Evolutionary conservation across 306 rosid genomes (phyloP).

Genomic region (Sechiopsis laciniata): DNA sequence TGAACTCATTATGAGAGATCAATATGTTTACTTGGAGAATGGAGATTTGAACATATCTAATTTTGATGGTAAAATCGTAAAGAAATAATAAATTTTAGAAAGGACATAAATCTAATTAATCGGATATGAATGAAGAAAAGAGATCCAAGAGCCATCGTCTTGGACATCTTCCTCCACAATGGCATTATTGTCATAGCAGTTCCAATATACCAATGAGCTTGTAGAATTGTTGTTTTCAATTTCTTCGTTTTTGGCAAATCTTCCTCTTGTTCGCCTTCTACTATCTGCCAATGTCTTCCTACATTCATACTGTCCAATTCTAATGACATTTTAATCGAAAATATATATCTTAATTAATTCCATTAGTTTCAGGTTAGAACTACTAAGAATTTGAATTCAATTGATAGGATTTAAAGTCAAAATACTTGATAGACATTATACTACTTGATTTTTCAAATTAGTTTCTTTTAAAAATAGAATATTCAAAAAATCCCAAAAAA

Average conservation of each 20-base stretch:
- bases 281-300: constrained; percentile 26
- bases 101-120: too few species aligned
- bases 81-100: too few species aligned
- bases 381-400: too few species aligned
- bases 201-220: neutral
- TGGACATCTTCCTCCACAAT: neutral
- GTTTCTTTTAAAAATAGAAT: neutral
- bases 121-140: neutral
- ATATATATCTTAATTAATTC: too few species aligned
- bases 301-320: constrained; percentile 16
- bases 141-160: constrained; percentile 19
- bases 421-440: too few species aligned
- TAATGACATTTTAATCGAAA: too few species aligned
- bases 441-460: neutral
- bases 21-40: neutral
- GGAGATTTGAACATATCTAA: neutral
- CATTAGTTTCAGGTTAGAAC: too few species aligned
- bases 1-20: too few species aligned
- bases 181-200: neutral
- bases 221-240: constrained; percentile 6
- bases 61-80: neutral
- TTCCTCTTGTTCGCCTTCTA: constrained; percentile 17
- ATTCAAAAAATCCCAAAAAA: neutral
- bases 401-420: too few species aligned
- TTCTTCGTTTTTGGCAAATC: constrained; percentile 26